phyloP scores from a whole-genome alignment of 768 basidiomycete species.

The Tubosaeta sp. region DNA sequence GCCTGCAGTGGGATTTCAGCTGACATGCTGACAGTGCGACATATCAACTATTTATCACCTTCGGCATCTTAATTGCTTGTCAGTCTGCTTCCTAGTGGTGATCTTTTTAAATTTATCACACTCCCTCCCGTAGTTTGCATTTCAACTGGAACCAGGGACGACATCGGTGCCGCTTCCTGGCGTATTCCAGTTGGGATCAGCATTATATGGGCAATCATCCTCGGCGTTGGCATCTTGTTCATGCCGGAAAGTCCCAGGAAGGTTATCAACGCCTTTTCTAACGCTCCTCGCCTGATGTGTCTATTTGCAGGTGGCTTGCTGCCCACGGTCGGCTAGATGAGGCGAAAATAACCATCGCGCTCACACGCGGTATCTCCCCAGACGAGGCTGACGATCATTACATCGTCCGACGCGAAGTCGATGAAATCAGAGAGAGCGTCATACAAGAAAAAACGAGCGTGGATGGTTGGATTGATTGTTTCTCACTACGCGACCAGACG shows the following conservation, averaged over 20 bases:
- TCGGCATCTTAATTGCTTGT: constrained; percentile 68
- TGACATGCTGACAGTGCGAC: constrained; percentile 33
- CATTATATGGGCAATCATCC: constrained; percentile 57
- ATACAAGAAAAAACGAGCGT: constrained; percentile 44
- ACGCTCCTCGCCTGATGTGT: background rate
- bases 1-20: background rate
- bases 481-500: constrained; percentile 49
- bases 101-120: background rate
- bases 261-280: constrained; percentile 1
- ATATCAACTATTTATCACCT: constrained; percentile 63
- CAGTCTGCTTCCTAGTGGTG: constrained; percentile 13
- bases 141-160: constrained; percentile 58
- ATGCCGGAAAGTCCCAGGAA: constrained; percentile 65
- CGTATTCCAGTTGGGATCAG: constrained; percentile 58
- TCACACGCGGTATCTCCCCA: constrained; percentile 43
- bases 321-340: constrained; percentile 43
- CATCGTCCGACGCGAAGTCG: constrained; percentile 44
- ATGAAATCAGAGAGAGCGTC: constrained; percentile 52
- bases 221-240: constrained; percentile 60
- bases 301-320: constrained; percentile 50
- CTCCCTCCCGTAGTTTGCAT: constrained; percentile 45
- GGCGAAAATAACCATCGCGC: constrained; percentile 45
- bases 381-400: constrained; percentile 37
- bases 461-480: constrained; percentile 68
- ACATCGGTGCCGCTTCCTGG: constrained; percentile 52